Evolutionary conservation across 305 asterid genomes (phyloP).

Genomic region (Fraxinus greggii): DNA sequence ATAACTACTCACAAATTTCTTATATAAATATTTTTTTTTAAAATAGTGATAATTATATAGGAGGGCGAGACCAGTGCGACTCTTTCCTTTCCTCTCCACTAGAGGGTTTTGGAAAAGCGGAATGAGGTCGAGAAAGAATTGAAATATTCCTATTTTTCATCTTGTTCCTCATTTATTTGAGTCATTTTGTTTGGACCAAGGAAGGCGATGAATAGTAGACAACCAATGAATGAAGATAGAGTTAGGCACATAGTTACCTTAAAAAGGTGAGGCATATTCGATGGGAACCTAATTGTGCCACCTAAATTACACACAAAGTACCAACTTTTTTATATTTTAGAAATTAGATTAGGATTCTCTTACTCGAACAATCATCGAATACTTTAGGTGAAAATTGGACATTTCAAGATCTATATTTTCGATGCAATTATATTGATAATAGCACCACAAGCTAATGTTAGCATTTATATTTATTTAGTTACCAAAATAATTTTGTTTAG

Average conservation of each 20-base stretch:
- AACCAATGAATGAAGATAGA: background rate
- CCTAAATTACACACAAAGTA: background rate
- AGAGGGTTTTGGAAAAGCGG: too few relatives aligned
- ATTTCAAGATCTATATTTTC: background rate
- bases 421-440: background rate
- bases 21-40: too few relatives aligned
- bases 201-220: background rate
- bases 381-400: background rate
- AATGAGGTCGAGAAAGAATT: background rate
- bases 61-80: background rate
- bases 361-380: background rate
- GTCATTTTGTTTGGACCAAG: background rate
- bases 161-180: background rate
- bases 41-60: too few relatives aligned
- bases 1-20: background rate
- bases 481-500: too few relatives aligned
- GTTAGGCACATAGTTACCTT: background rate
- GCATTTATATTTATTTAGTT: background rate
- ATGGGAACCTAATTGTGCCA: background rate
- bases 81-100: background rate
- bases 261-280: background rate
- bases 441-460: background rate
- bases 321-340: background rate
- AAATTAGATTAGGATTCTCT: background rate
- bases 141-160: background rate